A percentile compares a stretch with the other conserved stretches of the same genome.
phyloP scores from a whole-genome alignment of 169 alveolate species.

The Theileria sp. region DNA sequence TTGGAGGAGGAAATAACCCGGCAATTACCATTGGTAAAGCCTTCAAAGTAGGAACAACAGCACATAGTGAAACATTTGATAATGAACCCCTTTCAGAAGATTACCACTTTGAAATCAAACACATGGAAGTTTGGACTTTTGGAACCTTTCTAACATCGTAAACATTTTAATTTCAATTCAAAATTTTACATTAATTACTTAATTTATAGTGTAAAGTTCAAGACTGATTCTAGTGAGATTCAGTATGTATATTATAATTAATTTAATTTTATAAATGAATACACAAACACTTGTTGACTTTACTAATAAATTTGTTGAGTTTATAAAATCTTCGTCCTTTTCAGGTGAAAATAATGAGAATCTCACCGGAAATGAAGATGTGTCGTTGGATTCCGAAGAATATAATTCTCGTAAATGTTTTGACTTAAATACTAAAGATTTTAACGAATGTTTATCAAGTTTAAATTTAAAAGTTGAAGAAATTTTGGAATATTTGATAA shows the following conservation, averaged over 20 bases:
- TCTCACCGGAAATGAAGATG: not conserved
- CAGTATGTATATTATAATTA: not conserved
- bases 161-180: not conserved
- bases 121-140: constrained; percentile 68
- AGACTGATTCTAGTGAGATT: not conserved
- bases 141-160: constrained; percentile 34
- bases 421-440: not conserved
- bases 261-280: not conserved
- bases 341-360: not conserved
- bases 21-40: constrained; percentile 54
- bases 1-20: constrained; percentile 62
- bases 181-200: not conserved
- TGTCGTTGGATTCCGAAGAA: not conserved
- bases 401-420: not conserved
- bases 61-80: constrained; percentile 54
- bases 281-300: not conserved
- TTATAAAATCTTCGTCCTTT: not conserved
- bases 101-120: constrained; percentile 33
- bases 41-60: constrained; percentile 55
- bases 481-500: not conserved
- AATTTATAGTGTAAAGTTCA: not conserved
- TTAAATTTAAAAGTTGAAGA: not conserved
- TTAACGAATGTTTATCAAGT: not conserved
- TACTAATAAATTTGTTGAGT: not conserved
- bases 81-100: constrained; percentile 49